A percentile compares a stretch with the other conserved stretches of the same genome.
These are phyloP conservation scores for Talaromyces islandicus DNA, from an alignment of 2,329 filamentous ascomycete genomes.

Conservation along the genomic window DNA sequence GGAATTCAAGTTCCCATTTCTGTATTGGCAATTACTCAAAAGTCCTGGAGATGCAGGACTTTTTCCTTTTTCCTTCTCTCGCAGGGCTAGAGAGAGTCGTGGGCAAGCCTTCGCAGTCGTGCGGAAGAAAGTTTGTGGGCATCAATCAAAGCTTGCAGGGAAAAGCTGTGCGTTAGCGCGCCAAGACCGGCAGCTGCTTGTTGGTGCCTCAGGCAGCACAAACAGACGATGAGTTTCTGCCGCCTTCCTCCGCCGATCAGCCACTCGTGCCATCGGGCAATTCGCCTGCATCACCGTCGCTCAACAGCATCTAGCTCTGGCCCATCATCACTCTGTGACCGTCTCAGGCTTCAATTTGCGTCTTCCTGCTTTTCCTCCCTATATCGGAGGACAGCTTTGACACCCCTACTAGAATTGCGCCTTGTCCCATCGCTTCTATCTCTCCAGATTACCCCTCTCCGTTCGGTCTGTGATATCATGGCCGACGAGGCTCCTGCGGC, in stretches of 20 bases:
- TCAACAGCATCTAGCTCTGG: neutral
- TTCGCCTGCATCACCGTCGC: neutral
- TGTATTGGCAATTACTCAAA: conserved; percentile 15
- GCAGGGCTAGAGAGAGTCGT: neutral
- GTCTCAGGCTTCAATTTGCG: neutral
- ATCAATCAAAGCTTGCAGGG: conserved; percentile 1
- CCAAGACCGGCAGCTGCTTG: conserved; percentile 1
- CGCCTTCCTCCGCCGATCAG: conserved; percentile 22
- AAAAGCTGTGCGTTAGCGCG: conserved; percentile 12
- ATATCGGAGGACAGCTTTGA: neutral
- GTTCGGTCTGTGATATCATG: conserved; percentile 22
- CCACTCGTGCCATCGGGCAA: neutral
- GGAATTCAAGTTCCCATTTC: conserved; percentile 32
- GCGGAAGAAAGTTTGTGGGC: neutral
- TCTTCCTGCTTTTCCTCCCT: neutral
- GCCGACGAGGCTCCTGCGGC: conserved; percentile 37
- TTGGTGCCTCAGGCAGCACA: conserved; percentile 3
- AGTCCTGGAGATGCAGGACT: neutral
- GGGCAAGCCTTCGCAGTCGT: neutral
- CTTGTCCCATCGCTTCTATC: neutral
- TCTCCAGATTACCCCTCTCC: conserved; percentile 2
- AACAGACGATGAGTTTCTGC: conserved; percentile 30
- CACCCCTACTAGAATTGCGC: neutral
- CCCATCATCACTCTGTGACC: neutral
- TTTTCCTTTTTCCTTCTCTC: neutral